Conservation (phyloP, 1,284 basidiomycete genomes). For the Cutaneotrichosporon cutaneum region DNA sequence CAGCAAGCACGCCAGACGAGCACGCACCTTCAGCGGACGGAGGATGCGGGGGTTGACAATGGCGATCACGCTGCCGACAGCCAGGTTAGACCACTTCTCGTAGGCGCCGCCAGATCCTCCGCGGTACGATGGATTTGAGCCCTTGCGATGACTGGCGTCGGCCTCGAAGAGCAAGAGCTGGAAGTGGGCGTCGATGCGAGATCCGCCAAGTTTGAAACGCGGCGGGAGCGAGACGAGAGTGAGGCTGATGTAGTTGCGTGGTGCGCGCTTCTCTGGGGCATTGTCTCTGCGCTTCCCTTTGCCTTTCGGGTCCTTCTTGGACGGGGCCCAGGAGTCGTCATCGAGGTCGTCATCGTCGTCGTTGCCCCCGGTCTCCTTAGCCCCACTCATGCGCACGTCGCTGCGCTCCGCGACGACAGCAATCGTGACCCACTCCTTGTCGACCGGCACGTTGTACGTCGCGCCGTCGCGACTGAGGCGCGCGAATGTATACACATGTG, state of each 20-base stretch:
- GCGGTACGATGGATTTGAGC: slow-evolving; percentile 62
- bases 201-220: slow-evolving; percentile 60
- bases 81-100: slow-evolving; percentile 74
- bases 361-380: slow-evolving; percentile 30
- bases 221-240: slow-evolving; percentile 61
- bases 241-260: slow-evolving; percentile 74
- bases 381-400: slow-evolving; percentile 57
- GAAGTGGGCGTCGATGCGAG: slow-evolving; percentile 76
- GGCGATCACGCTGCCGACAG: slow-evolving; percentile 84
- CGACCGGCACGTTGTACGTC: slow-evolving; percentile 84
- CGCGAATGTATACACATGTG: slow-evolving; percentile 79
- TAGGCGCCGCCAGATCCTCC: slow-evolving; percentile 92
- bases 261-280: slow-evolving; percentile 20
- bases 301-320: slow-evolving; percentile 1
- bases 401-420: slow-evolving; percentile 85
- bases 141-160: slow-evolving; percentile 58
- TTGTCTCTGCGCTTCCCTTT: slow-evolving; percentile 6
- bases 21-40: slow-evolving; percentile 72
- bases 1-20: neutral
- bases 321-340: slow-evolving; percentile 10
- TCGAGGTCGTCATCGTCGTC: slow-evolving; percentile 17
- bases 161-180: slow-evolving; percentile 85
- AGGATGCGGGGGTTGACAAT: slow-evolving; percentile 84
- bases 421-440: slow-evolving; percentile 86
- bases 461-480: slow-evolving; percentile 72